phyloP scores from a whole-genome alignment of 2,329 filamentous ascomycete genomes.

The Penicillium crustosum region DNA sequence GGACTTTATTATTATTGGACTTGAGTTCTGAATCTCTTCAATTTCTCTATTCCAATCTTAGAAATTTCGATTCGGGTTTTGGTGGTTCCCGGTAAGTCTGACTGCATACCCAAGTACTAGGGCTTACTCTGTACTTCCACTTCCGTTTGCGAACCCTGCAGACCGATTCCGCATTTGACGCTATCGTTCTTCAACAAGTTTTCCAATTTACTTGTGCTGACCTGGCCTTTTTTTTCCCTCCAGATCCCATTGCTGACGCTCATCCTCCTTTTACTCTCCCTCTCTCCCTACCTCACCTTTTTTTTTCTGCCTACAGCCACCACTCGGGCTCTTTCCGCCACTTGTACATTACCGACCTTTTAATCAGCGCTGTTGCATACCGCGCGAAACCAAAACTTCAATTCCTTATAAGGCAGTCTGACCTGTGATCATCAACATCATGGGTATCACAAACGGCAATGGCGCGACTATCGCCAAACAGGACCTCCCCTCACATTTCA shows the following conservation, averaged over 20 bases:
- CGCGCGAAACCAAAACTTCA: slow-evolving; percentile 8
- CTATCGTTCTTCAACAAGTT: neutral
- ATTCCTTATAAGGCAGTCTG: slow-evolving; percentile 27
- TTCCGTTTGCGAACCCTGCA: slow-evolving; percentile 12
- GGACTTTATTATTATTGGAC: neutral
- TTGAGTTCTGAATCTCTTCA: neutral
- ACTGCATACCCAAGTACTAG: neutral
- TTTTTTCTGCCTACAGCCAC: slow-evolving; percentile 11
- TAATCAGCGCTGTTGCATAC: slow-evolving; percentile 23
- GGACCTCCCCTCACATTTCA: slow-evolving; percentile 87
- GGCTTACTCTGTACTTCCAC: neutral
- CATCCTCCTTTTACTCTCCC: neutral
- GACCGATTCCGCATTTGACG: slow-evolving; percentile 8
- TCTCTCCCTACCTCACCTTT: neutral
- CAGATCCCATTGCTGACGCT: slow-evolving; percentile 1
- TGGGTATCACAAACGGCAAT: slow-evolving; percentile 46
- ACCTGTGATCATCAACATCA: slow-evolving; percentile 35
- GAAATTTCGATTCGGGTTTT: slow-evolving; percentile 5
- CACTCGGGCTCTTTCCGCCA: slow-evolving; percentile 18
- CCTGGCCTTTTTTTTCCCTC: neutral
- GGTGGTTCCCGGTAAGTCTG: slow-evolving; percentile 21
- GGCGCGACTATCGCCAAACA: slow-evolving; percentile 76
- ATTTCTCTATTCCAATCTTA: slow-evolving; percentile 5
- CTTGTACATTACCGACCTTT: slow-evolving; percentile 22
- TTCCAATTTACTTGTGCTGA: neutral